Conservation (phyloP, 257 asterid genomes). For the Jacaranda mimosifolia region DNA sequence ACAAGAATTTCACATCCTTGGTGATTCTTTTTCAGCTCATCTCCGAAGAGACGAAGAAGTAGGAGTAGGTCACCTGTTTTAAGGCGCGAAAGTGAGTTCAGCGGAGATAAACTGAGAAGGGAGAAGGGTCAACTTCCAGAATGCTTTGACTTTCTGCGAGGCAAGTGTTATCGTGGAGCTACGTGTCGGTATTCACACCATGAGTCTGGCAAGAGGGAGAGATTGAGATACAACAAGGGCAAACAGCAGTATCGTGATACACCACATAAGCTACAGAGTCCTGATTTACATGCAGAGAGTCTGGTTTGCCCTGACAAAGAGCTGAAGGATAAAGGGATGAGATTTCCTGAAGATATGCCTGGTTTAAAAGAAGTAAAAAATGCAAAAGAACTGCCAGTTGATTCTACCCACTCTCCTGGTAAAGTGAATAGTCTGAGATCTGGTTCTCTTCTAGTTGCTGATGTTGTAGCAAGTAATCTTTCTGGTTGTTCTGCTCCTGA, state of each 20-base stretch:
- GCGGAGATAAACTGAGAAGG: slow-evolving; percentile 58
- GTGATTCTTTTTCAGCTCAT: slow-evolving; percentile 60
- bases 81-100: slow-evolving; percentile 54
- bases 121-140: slow-evolving; percentile 56
- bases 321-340: slow-evolving; percentile 44
- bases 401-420: slow-evolving; percentile 42
- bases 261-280: slow-evolving; percentile 46
- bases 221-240: slow-evolving; percentile 57
- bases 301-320: slow-evolving; percentile 46
- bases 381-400: slow-evolving; percentile 41
- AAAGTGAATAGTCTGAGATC: slow-evolving; percentile 38
- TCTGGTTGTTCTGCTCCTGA: slow-evolving; percentile 45
- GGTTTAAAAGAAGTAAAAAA: slow-evolving; percentile 44
- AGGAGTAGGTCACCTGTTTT: slow-evolving; percentile 74
- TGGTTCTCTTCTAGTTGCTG: slow-evolving; percentile 37
- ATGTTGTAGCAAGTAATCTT: slow-evolving; percentile 40
- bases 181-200: slow-evolving; percentile 78
- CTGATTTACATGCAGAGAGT: slow-evolving; percentile 37
- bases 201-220: slow-evolving; percentile 62
- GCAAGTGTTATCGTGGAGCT: slow-evolving; percentile 90
- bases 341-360: slow-evolving; percentile 41
- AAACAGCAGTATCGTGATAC: slow-evolving; percentile 55
- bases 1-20: slow-evolving; percentile 27
- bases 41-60: slow-evolving; percentile 80
- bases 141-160: slow-evolving; percentile 77